Conservation (phyloP, 2,329 filamentous ascomycete genomes). For the Neoarthrinium moseri region DNA sequence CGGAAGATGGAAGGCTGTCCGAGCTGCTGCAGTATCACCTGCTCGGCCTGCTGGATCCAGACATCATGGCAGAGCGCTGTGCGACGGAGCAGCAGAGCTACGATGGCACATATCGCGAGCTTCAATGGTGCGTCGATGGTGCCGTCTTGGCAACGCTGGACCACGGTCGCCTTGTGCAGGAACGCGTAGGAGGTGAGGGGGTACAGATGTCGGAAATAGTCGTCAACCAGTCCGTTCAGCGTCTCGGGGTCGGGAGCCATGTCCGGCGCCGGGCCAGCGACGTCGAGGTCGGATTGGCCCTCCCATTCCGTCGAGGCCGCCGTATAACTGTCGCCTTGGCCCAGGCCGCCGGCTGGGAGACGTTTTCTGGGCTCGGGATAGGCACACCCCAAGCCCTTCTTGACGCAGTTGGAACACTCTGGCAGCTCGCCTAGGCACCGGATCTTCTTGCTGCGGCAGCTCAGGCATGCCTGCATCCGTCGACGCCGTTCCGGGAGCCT, state of each 20-base stretch:
- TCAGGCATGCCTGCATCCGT: constrained; percentile 29
- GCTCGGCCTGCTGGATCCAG: constrained; percentile 31
- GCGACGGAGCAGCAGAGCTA: constrained; percentile 27
- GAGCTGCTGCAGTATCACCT: constrained; percentile 28
- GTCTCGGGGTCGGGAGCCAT: constrained; percentile 14
- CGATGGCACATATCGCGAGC: constrained; percentile 31
- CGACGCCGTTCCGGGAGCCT: constrained; percentile 24
- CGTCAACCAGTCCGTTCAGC: constrained; percentile 21
- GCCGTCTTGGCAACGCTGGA: constrained; percentile 25
- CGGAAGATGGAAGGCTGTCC: constrained; percentile 30
- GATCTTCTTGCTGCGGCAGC: constrained; percentile 28
- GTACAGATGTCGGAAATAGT: constrained; percentile 29
- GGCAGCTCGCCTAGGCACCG: constrained; percentile 28
- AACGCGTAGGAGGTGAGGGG: constrained; percentile 33
- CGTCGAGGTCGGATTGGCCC: constrained; percentile 1
- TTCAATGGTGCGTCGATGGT: constrained; percentile 29
- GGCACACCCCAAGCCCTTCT: constrained; percentile 21
- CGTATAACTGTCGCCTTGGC: constrained; percentile 1
- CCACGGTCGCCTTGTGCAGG: constrained; percentile 31
- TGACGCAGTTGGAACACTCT: constrained; percentile 25
- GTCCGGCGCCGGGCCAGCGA: constrained; percentile 7
- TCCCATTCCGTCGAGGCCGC: neutral
- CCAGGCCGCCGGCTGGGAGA: neutral
- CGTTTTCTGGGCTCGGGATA: constrained; percentile 20
- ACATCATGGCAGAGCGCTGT: constrained; percentile 19